Conservation (phyloP, 768 basidiomycete species). For the Serendipita sp. region DNA sequence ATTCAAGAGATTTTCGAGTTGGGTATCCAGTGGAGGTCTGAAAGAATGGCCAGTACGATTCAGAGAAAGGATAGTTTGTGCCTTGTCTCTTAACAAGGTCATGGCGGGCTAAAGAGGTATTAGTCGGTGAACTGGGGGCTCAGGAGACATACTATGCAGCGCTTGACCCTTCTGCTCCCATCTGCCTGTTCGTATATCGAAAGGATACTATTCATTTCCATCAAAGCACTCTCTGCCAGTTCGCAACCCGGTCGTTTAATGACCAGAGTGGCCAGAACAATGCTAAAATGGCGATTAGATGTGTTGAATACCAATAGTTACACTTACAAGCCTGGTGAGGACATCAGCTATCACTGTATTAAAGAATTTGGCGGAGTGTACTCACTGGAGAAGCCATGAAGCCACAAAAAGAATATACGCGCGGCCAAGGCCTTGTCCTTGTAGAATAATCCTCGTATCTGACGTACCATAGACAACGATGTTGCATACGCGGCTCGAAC, state of each 20-base stretch:
- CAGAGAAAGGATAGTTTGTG: conserved; percentile 25
- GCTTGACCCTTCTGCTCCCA: background rate
- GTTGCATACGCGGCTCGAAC: background rate
- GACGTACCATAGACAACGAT: background rate
- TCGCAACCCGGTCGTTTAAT: background rate
- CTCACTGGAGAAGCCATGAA: background rate
- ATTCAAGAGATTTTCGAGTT: background rate
- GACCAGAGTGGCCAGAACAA: background rate
- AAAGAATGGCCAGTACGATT: conserved; percentile 22
- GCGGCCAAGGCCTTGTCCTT: background rate
- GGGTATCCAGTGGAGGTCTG: background rate
- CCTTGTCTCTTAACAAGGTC: conserved; percentile 46
- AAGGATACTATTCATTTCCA: background rate
- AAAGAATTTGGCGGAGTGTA: background rate
- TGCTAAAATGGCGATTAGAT: background rate
- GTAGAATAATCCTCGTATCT: background rate
- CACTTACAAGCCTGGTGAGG: background rate
- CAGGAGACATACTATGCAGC: background rate
- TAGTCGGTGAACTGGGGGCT: conserved; percentile 26
- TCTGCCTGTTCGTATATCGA: background rate
- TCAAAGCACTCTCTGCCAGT: background rate
- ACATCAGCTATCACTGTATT: background rate
- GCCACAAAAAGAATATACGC: conserved; percentile 1
- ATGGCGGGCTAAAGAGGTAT: conserved; percentile 36
- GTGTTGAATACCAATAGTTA: background rate